Conservation (phyloP, 176 grass and related monocot genomes). For the Avena atlantica region DNA sequence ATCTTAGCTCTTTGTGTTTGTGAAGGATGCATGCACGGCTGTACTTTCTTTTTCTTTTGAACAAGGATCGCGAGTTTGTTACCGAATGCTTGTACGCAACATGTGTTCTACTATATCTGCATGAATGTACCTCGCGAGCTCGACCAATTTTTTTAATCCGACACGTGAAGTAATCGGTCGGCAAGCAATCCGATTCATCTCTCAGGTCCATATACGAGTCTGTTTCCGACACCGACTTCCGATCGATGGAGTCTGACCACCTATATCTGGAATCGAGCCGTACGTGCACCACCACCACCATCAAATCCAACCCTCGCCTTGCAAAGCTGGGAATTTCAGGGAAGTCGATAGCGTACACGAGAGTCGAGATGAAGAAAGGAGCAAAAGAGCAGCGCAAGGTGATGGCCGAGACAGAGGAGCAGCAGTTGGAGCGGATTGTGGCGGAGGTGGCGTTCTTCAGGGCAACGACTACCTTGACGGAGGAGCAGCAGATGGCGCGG, state of each 20-base stretch:
- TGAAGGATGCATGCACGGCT: too few species aligned
- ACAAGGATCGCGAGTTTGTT: too few species aligned
- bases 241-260: not conserved
- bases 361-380: not conserved
- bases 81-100: too few species aligned
- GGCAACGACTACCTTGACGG: not conserved
- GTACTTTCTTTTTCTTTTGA: too few species aligned
- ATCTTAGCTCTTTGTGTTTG: too few species aligned
- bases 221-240: not conserved
- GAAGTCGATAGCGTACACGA: not conserved
- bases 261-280: not conserved
- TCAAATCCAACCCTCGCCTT: not conserved
- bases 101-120: too few species aligned
- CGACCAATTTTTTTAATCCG: too few species aligned
- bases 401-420: not conserved
- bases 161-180: too few species aligned
- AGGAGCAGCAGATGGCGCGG: not conserved
- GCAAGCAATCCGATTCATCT: not conserved
- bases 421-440: not conserved
- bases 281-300: not conserved
- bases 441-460: not conserved
- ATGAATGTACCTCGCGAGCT: too few species aligned
- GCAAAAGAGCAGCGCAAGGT: not conserved
- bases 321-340: not conserved
- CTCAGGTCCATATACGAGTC: not conserved